These are phyloP conservation scores for Suhomyces terraborum DNA, from an alignment of 1,139 yeast genomes.

Conservation along the genomic window DNA sequence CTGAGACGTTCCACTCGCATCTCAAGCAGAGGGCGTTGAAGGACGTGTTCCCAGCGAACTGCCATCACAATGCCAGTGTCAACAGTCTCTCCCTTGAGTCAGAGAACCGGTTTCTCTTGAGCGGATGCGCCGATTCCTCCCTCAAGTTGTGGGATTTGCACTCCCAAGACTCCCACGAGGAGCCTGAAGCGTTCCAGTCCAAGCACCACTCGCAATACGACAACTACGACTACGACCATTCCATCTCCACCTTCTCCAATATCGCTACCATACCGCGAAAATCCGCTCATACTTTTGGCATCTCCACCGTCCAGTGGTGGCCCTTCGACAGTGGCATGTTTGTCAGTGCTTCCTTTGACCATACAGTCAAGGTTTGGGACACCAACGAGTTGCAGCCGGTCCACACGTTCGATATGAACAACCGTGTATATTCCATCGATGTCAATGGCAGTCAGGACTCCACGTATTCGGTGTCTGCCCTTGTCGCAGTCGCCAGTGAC, in stretches of 20 bases:
- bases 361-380: slow-evolving; percentile 80
- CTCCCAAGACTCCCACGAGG: slow-evolving; percentile 22
- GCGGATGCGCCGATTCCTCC: slow-evolving; percentile 80
- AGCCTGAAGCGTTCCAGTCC: slow-evolving; percentile 13
- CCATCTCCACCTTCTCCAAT: slow-evolving; percentile 24
- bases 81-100: slow-evolving; percentile 68
- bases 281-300: slow-evolving; percentile 67
- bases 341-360: slow-evolving; percentile 79
- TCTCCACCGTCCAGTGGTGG: slow-evolving; percentile 85
- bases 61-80: slow-evolving; percentile 53
- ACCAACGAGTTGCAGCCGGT: slow-evolving; percentile 64
- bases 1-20: slow-evolving; percentile 43
- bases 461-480: slow-evolving; percentile 42
- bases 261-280: slow-evolving; percentile 54
- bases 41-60: slow-evolving; percentile 39
- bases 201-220: slow-evolving; percentile 18
- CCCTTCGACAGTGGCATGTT: slow-evolving; percentile 86
- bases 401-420: slow-evolving; percentile 59
- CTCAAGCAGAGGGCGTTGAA: slow-evolving; percentile 28
- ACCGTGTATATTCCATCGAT: slow-evolving; percentile 57
- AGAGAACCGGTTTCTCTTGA: slow-evolving; percentile 53
- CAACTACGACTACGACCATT: slow-evolving; percentile 31
- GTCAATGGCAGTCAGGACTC: slow-evolving; percentile 30
- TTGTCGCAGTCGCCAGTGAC: slow-evolving; percentile 72
- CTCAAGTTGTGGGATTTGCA: slow-evolving; percentile 62